Percentiles rank a stretch among this genome's conserved stretches.
phyloP scores from a whole-genome alignment of 495 filamentous ascomycete genomes.

The Penicillium fimorum region DNA sequence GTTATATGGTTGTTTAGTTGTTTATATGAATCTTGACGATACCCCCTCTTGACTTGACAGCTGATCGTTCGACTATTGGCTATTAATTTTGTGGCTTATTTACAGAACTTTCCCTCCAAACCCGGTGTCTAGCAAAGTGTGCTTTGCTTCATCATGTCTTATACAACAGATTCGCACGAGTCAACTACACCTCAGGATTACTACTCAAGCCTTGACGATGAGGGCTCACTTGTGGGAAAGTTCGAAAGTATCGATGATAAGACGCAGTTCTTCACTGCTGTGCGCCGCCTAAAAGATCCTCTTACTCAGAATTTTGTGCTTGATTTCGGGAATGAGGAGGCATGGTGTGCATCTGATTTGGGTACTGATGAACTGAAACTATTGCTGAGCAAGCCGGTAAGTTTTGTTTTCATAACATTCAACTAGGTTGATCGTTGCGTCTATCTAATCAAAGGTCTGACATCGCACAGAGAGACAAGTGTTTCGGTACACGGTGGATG shows the following conservation, averaged over 20 bases:
- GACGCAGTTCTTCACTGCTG: conserved; percentile 42
- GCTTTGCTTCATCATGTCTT: conserved; percentile 14
- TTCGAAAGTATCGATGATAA: conserved; percentile 58
- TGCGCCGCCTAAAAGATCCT: conserved; percentile 34
- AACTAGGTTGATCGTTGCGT: neutral
- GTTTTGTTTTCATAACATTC: conserved; percentile 2
- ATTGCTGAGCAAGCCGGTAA: conserved; percentile 35
- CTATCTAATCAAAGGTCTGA: neutral
- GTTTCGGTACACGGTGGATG: conserved; percentile 66
- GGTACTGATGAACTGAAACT: conserved; percentile 40
- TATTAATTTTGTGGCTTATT: neutral
- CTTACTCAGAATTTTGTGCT: conserved; percentile 64
- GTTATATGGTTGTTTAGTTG: neutral
- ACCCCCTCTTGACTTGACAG: neutral
- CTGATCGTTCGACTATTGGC: neutral
- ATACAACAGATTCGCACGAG: conserved; percentile 12
- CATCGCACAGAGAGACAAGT: conserved; percentile 33
- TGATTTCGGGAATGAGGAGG: conserved; percentile 65
- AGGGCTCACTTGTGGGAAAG: conserved; percentile 22
- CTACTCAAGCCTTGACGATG: conserved; percentile 33
- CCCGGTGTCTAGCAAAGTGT: neutral
- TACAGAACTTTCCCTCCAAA: neutral
- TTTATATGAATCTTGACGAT: neutral
- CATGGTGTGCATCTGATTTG: conserved; percentile 62
- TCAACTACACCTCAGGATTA: conserved; percentile 33